Conservation (phyloP, 371 early-diverging fungal species). For the Saksenaea vasiformis region DNA sequence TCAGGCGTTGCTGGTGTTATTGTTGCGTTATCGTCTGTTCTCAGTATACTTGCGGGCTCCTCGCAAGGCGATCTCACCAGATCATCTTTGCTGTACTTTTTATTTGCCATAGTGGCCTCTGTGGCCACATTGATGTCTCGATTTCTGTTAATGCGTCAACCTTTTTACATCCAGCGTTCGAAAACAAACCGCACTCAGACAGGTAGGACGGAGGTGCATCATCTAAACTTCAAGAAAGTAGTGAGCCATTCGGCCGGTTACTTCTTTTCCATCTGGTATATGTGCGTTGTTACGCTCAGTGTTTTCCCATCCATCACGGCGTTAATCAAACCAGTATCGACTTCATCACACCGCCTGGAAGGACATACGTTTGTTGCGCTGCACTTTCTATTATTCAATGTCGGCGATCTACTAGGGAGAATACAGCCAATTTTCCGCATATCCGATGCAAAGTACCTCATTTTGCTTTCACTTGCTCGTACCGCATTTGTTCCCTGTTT, state of each 20-base stretch:
- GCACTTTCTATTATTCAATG: conserved; percentile 60
- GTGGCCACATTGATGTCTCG: conserved; percentile 29
- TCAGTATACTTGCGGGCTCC: not conserved
- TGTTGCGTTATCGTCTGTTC: not conserved
- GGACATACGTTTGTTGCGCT: conserved; percentile 53
- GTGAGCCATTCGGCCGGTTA: conserved; percentile 18
- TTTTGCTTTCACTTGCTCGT: conserved; percentile 35
- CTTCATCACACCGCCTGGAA: conserved; percentile 15
- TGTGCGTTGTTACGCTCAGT: conserved; percentile 56
- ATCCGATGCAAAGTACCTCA: conserved; percentile 26
- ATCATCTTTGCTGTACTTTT: conserved; percentile 40
- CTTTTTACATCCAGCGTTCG: conserved; percentile 31
- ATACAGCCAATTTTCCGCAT: conserved; percentile 21
- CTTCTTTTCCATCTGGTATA: conserved; percentile 38
- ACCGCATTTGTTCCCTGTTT: conserved; percentile 57
- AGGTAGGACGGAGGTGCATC: not conserved
- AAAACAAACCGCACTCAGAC: conserved; percentile 20
- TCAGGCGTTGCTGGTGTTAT: not conserved
- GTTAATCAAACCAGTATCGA: conserved; percentile 40
- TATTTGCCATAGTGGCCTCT: conserved; percentile 25
- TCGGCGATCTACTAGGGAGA: conserved; percentile 64
- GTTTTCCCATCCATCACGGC: conserved; percentile 67
- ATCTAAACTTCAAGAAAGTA: not conserved
- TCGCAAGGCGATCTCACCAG: conserved; percentile 15
- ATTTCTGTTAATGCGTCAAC: conserved; percentile 25